A percentile compares a stretch with the other conserved stretches of the same genome.
Evolutionary conservation across 371 early-diverging fungal genomes (phyloP).

Genomic region (Rhizopus sp.): DNA sequence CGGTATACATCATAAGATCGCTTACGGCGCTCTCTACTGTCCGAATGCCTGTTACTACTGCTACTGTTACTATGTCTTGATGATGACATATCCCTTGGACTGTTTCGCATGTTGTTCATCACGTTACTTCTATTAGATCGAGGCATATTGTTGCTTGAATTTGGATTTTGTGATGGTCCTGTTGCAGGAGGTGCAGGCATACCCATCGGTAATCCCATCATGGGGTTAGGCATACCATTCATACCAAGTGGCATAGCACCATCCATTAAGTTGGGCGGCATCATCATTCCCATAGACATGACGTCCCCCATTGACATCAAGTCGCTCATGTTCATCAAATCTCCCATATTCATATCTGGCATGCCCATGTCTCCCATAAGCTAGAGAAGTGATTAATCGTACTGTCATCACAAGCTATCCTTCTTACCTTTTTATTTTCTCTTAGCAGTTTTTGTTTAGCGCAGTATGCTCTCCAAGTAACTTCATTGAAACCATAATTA

Average conservation of each 20-base stretch:
- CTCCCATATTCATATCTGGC: conserved; percentile 36
- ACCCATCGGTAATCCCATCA: conserved; percentile 27
- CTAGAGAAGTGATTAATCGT: conserved; percentile 2
- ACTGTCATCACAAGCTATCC: too few species aligned
- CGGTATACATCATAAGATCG: conserved; percentile 4
- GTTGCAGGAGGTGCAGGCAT: conserved; percentile 17
- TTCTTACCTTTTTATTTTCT: conserved; percentile 54
- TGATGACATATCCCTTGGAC: background rate
- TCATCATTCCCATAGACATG: conserved; percentile 67
- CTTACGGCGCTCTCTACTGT: conserved; percentile 3
- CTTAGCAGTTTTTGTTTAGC: conserved; percentile 86
- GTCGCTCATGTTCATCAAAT: conserved; percentile 48
- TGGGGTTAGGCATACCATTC: conserved; percentile 25
- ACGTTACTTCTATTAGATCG: background rate
- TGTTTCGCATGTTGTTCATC: background rate
- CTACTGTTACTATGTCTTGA: conserved; percentile 3
- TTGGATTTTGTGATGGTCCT: conserved; percentile 17
- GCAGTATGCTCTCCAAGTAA: conserved; percentile 92
- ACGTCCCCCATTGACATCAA: conserved; percentile 56
- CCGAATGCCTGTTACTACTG: background rate
- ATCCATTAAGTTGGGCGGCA: conserved; percentile 93
- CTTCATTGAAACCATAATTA: conserved; percentile 98
- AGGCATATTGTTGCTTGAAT: conserved; percentile 1
- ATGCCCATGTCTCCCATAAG: conserved; percentile 34
- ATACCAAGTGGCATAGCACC: conserved; percentile 29